Conservation (phyloP, 768 basidiomycete genomes). For the Melanogaster broomeanus region DNA sequence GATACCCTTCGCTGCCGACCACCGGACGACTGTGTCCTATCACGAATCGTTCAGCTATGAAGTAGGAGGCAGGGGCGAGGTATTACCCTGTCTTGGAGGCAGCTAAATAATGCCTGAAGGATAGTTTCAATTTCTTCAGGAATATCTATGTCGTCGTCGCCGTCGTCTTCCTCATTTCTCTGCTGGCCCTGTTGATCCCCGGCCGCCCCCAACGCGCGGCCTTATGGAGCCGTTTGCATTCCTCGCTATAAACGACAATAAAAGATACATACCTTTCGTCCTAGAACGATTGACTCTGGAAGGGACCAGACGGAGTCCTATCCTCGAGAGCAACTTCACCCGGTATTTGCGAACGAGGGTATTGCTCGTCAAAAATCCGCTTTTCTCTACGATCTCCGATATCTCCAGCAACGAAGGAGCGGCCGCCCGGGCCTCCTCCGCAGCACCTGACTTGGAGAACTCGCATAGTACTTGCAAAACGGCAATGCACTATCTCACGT, state of each 20-base stretch:
- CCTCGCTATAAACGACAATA: conserved; percentile 18
- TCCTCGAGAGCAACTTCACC: conserved; percentile 66
- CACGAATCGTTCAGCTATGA: conserved; percentile 1
- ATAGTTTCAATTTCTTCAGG: conserved; percentile 78
- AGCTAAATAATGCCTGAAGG: conserved; percentile 70
- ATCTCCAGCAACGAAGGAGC: conserved; percentile 48
- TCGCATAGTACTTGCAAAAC: conserved; percentile 70
- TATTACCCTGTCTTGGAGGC: conserved; percentile 79
- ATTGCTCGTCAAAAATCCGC: conserved; percentile 47
- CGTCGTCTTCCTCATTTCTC: conserved; percentile 15
- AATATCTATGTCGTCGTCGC: conserved; percentile 57
- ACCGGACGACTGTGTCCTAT: conserved; percentile 93
- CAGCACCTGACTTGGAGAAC: conserved; percentile 63
- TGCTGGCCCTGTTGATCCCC: conserved; percentile 3
- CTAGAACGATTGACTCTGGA: conserved; percentile 37
- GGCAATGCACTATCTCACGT: conserved; percentile 58
- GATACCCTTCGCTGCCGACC: conserved; percentile 91
- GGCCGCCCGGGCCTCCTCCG: conserved; percentile 49
- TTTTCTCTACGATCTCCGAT: conserved; percentile 42
- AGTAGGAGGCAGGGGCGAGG: background rate
- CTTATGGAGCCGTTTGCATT: conserved; percentile 25
- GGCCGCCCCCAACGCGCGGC: conserved; percentile 24
- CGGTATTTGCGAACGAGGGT: conserved; percentile 69
- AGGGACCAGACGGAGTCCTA: conserved; percentile 64
- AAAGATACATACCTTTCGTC: conserved; percentile 41